Evolutionary conservation across 345 rosid genomes (phyloP), one percentile per base, ranked within the genome.

Genomic region (Alliaria petiolata): DNA sequence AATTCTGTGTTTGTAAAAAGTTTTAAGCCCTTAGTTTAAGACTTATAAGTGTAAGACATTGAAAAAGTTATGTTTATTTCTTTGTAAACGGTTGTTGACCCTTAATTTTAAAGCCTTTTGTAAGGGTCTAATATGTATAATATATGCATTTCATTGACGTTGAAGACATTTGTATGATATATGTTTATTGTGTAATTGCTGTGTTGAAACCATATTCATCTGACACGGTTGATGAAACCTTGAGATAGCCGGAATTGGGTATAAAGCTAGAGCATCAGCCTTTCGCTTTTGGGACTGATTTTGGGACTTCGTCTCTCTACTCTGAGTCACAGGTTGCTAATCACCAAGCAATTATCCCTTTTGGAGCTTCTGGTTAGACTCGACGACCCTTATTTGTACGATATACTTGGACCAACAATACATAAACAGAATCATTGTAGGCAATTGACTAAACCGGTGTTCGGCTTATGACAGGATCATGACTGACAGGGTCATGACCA

Each of bases 311-410:
- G 16, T 52, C 52, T 43, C 60, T 59, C 31, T 71, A 52, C 59
- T 45, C 65, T 30, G 83, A 58, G 10, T 39, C 72, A 8, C 66
- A 49, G 10, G 69, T 71, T 34, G 64, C 70, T 35, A 78, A 80
- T 45, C 71, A 81, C 11, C 88, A 82, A 52, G 52, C 79, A 2
- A 80, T 65, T 15, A 54, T 80, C 38, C 39, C 82, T 13, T 83
- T 88, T 65, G 17, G 88, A 85, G 31, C 79, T 85, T 51, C 54
- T 90, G 80, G 79, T 83, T 26, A 81, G 79, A 65, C 72, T 86
- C 0, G 92, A 83, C 7, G 88, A 87, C 14, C 85, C 91, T 54
- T 84, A 61, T 70, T 81, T 83, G 68, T 77, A 81, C 20, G 76
- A 77, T 49, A 75, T 81, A 34, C 83, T 89, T 51, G 93, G 85